Evolutionary conservation across 1,284 basidiomycete genomes (phyloP).

Genomic region (Ustilago crameri): DNA sequence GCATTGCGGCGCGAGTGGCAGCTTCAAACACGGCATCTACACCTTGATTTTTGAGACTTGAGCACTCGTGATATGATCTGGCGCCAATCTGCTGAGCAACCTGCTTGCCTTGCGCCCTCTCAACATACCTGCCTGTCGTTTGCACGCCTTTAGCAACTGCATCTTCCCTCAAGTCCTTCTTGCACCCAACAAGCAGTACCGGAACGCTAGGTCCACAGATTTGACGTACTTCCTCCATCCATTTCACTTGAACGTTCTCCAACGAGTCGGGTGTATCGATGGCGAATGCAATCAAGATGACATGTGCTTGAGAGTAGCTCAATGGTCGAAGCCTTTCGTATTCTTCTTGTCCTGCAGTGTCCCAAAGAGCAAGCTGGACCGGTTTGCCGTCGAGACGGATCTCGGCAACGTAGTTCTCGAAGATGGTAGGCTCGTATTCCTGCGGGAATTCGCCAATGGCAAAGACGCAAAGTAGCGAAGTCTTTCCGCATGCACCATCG

Average conservation of each 20-base stretch:
- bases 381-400: constrained; percentile 96
- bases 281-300: constrained; percentile 95
- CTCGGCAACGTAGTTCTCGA: constrained; percentile 98
- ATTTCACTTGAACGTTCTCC: constrained; percentile 95
- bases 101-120: constrained; percentile 68
- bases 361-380: constrained; percentile 94
- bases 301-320: constrained; percentile 97
- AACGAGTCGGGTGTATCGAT: constrained; percentile 96
- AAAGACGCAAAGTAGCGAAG: constrained; percentile 73
- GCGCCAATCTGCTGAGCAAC: constrained; percentile 73
- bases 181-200: constrained; percentile 86
- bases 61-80: constrained; percentile 62
- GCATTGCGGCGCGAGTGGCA: constrained; percentile 62
- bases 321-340: constrained; percentile 94
- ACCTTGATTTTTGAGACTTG: constrained; percentile 61
- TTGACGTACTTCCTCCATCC: constrained; percentile 74
- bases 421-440: constrained; percentile 83
- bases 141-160: constrained; percentile 67
- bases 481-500: constrained; percentile 63
- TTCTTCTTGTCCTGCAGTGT: constrained; percentile 95
- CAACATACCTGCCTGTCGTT: constrained; percentile 66
- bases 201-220: constrained; percentile 73
- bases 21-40: constrained; percentile 64
- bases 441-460: constrained; percentile 96
- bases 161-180: constrained; percentile 79